Evolutionary conservation across 257 asterid species (phyloP).

Genomic region (Solanum arcanum): DNA sequence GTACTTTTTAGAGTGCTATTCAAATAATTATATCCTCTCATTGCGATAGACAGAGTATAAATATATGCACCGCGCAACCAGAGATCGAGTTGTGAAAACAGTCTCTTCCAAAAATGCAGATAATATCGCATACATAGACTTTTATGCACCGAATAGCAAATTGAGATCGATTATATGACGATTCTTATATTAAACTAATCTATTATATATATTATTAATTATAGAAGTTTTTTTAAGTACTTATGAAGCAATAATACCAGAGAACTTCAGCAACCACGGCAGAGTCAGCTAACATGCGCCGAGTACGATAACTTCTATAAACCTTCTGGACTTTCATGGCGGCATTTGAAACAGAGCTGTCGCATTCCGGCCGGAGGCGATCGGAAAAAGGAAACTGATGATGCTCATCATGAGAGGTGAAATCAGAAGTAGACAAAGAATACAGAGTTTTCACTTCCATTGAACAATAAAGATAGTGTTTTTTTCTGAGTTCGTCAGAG

Average conservation of each 20-base stretch:
- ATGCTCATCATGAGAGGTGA: conserved; percentile 7
- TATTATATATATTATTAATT: neutral
- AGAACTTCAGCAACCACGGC: conserved; percentile 93
- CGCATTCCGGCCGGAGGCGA: neutral
- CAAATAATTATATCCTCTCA: neutral
- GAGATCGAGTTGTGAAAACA: no score
- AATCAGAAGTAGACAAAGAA: conserved; percentile 27
- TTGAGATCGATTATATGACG: neutral
- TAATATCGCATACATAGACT: no score
- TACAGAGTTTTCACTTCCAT: conserved; percentile 58
- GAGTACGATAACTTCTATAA: conserved; percentile 81
- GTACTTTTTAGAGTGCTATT: neutral
- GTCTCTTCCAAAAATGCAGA: no score
- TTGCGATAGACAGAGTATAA: neutral
- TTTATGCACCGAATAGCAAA: neutral
- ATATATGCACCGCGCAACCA: neutral
- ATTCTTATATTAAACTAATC: neutral
- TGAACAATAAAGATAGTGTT: neutral
- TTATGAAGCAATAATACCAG: conserved; percentile 24
- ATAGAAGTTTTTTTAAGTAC: no score
- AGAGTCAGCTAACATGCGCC: conserved; percentile 96
- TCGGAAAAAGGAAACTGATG: neutral
- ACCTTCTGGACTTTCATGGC: conserved; percentile 90
- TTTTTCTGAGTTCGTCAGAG: neutral
- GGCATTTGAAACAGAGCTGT: conserved; percentile 18